Base-by-base conservation (phyloP, 768 basidiomycete species). In the Leccinum subtestaceum region DNA sequence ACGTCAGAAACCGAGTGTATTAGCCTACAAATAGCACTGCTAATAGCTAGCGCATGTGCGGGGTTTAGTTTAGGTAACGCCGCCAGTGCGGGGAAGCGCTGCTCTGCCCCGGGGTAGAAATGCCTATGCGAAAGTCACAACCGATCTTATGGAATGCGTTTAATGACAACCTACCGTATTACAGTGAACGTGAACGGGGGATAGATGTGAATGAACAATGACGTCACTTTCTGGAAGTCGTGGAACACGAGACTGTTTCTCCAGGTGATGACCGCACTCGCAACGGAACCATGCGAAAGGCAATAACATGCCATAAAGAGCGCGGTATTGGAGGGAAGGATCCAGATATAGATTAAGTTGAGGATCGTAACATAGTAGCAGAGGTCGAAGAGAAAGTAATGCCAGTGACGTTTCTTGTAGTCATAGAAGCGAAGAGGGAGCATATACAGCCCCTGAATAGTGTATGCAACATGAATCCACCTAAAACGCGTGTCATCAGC, bases 161-260 rank as follows among this genome's bases (percentile, higher is more conserved):
- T 49, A 19, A 27, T 19, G 64, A 52, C 29, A 19, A 74, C 85
- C 32, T 62, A 91, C 92, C 91, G 81, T 56, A 98, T 94, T 23
- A 95, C 88, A 13, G 93, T 95, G 66, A 99, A 91, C 3, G 89
- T 86, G 61, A 96, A 85, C 0, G 97, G 93, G 0, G 92, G 83
- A 68, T 97, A 98, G 57, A 98, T 88, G 70, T 99, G 97, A 32
- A 99, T 84, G 76, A 95, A 98, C 25, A 99, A 77, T 10, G 91
- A 93, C 17, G 92, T 98, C 69, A 98, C 91, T 74, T 98, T 98
- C 73, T 99, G 97, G 56, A 86, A 82, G 67, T 96, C 95, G 68
- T 99, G 97, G 77, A 99, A 99, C 3, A 99, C 97, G 23, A 99
- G 85, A 63, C 93, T 95, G 69, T 99, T 99, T 60, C 97, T 83